Percentiles rank a stretch among this genome's conserved stretches.
Conservation (phyloP, 202 grass and related monocot genomes). For the Musa balbisiana region DNA sequence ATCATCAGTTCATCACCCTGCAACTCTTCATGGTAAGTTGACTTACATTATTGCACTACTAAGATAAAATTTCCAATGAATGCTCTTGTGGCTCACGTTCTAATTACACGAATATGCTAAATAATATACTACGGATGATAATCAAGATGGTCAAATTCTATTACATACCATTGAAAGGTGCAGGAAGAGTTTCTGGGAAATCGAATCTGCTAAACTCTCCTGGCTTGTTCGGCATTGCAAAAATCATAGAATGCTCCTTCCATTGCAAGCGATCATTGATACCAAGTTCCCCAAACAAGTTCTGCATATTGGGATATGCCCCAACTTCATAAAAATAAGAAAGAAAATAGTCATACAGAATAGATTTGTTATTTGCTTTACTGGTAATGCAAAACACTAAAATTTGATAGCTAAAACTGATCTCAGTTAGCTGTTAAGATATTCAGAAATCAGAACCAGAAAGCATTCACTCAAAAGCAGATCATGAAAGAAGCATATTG, state of each 20-base stretch:
- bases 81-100: not conserved
- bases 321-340: conserved; percentile 56
- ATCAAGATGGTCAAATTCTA: not conserved
- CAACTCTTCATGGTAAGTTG: not conserved
- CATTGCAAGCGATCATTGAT: conserved; percentile 97
- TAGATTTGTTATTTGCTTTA: conserved; percentile 7
- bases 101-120: not conserved
- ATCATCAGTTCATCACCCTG: not conserved
- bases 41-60: not conserved
- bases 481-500: not conserved
- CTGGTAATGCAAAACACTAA: not conserved
- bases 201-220: conserved; percentile 95
- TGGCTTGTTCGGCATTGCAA: conserved; percentile 94
- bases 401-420: not conserved
- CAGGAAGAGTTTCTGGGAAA: conserved; percentile 82
- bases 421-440: not conserved
- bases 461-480: not conserved
- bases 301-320: conserved; percentile 97
- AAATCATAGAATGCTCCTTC: conserved; percentile 99
- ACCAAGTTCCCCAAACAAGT: conserved; percentile 93
- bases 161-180: conserved; percentile 71
- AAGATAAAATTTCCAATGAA: not conserved
- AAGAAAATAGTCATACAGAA: conserved; percentile 38
- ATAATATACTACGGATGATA: not conserved
- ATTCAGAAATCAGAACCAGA: not conserved